Evolutionary conservation across 352 stramenopile species (phyloP), one percentile per base, ranked within the genome.

Genomic region (Aphanomyces invadans): DNA sequence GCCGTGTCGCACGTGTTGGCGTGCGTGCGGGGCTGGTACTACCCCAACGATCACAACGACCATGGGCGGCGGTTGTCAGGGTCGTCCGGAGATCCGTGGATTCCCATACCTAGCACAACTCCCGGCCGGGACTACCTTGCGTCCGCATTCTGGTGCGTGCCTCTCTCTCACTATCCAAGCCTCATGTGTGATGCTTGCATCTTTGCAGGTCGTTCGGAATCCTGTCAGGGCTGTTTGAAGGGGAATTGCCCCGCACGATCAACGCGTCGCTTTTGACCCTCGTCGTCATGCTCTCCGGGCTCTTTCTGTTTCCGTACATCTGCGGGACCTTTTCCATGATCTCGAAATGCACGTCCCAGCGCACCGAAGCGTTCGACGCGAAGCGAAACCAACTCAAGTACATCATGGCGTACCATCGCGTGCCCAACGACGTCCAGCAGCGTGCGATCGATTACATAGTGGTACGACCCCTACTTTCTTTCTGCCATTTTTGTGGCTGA

Each of bases 261-360:
- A 42, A 55, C 0, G 74, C 84, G 54, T 88, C 85, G 42, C 74
- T 71, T 23, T 87, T 88, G 33, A 87, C 77, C 1, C 82, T 87
- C 28, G 49, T 74, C 7, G 77, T 86, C 25, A 71, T 71, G 21
- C 54, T 88, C 12, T 80, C 75, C 26, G 78, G 80, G 0, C 83
- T 88, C 65, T 80, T 74, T 17, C 57, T 88, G 21, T 88, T 88
- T 49, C 86, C 78, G 61, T 78, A 81, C 32, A 48, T 88, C 0
- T 87, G 77, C 31, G 78, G 78, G n/a, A 87, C 80, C 11, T 87
- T 88, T 42, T 87, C 87, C 62, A 73, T 86, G 42, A 65, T 88
- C 2, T 87, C 78, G 39, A 88, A 88, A 55, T 88, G 80, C 51
- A 77, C 83, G 71, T 70, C 64, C 29, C 75, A 74, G 12, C 74